Conservation (phyloP, 768 basidiomycete genomes). For the Boletus rubropictus region DNA sequence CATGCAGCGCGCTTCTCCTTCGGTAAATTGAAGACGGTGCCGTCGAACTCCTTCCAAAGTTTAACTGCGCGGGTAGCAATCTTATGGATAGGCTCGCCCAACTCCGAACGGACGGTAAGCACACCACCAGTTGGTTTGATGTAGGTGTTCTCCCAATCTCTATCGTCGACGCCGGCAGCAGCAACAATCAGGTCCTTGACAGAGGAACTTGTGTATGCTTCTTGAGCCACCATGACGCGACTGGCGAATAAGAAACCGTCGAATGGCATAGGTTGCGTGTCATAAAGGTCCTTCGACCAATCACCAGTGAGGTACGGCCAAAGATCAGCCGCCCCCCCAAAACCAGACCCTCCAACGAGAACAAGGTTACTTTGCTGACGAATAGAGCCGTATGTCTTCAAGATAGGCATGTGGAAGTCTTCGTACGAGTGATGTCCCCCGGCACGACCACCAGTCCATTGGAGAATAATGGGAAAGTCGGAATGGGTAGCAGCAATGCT, state of each 20-base stretch:
- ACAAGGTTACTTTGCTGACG: constrained; percentile 84
- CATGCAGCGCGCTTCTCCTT: constrained; percentile 92
- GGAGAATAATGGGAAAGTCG: constrained; percentile 94
- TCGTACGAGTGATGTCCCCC: constrained; percentile 98
- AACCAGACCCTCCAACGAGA: constrained; percentile 91
- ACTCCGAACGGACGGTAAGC: constrained; percentile 93
- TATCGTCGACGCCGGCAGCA: constrained; percentile 86
- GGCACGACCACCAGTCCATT: constrained; percentile 99
- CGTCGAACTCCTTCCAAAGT: constrained; percentile 98
- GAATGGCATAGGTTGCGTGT: constrained; percentile 93
- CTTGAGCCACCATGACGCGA: constrained; percentile 98
- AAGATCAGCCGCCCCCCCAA: constrained; percentile 89
- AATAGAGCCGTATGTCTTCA: constrained; percentile 85
- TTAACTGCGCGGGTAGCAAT: constrained; percentile 95
- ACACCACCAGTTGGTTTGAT: constrained; percentile 91
- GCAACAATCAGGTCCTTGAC: constrained; percentile 97
- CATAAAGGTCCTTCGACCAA: constrained; percentile 81
- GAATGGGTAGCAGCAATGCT: constrained; percentile 93
- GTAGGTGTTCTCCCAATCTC: constrained; percentile 92
- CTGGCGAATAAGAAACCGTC: constrained; percentile 96
- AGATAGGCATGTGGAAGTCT: constrained; percentile 95
- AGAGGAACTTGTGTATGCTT: constrained; percentile 89
- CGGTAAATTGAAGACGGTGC: constrained; percentile 89
- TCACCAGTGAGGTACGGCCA: constrained; percentile 97
- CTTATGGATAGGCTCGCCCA: constrained; percentile 99